phyloP scores from a whole-genome alignment of 345 rosid species.

The Camelina laxa region DNA sequence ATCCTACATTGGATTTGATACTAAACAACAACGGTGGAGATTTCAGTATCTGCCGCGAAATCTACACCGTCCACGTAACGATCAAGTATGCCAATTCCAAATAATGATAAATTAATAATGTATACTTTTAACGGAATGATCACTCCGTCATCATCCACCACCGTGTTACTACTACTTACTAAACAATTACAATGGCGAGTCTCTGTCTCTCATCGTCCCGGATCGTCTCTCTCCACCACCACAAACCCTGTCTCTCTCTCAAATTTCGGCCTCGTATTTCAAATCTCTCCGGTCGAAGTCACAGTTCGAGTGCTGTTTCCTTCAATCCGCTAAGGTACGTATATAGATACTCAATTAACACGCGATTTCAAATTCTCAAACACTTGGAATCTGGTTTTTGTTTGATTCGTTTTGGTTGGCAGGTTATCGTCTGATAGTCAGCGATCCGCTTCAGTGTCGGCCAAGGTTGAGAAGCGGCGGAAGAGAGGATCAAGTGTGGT shows the following conservation, averaged over 20 bases:
- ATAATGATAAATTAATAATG: too few species aligned
- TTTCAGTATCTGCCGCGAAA: conserved; percentile 9
- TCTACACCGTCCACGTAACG: conserved; percentile 37
- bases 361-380: background rate
- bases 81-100: too few species aligned
- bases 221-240: conserved; percentile 42
- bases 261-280: conserved; percentile 27
- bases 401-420: background rate
- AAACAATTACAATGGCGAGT: conserved; percentile 37
- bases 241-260: conserved; percentile 27
- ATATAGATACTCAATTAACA: background rate
- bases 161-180: background rate
- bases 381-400: background rate
- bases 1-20: conserved; percentile 2
- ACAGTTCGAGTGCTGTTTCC: conserved; percentile 42
- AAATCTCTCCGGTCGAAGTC: conserved; percentile 22
- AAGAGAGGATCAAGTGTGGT: conserved; percentile 62
- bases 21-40: conserved; percentile 37
- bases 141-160: conserved; percentile 38
- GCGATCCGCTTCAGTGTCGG: conserved; percentile 28
- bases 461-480: conserved; percentile 43
- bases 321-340: conserved; percentile 67
- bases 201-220: conserved; percentile 47
- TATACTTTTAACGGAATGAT: conserved; percentile 46
- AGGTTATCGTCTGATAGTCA: conserved; percentile 51